Evolutionary conservation across 1,284 basidiomycete genomes (phyloP).

Genomic region (Sanghuangporus baumii): DNA sequence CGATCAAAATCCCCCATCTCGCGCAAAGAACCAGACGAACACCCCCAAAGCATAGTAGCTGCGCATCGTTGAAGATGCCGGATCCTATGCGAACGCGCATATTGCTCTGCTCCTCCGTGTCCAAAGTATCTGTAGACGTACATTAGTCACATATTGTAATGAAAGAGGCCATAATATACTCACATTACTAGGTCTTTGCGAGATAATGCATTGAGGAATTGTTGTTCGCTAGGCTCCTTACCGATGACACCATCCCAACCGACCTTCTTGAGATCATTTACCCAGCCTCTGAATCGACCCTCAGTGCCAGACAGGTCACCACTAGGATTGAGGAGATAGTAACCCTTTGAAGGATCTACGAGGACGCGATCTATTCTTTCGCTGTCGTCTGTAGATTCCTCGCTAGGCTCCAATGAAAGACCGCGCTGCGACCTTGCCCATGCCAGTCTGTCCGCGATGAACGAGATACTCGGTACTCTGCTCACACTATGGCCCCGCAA

Average conservation of each 20-base stretch:
- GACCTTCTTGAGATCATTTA: slow-evolving; percentile 56
- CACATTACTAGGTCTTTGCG: slow-evolving; percentile 81
- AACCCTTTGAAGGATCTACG: slow-evolving; percentile 66
- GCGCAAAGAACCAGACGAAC: slow-evolving; percentile 84
- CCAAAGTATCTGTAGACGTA: slow-evolving; percentile 78
- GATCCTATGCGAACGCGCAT: slow-evolving; percentile 82
- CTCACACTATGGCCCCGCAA: slow-evolving; percentile 83
- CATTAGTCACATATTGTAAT: not conserved
- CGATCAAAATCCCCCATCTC: slow-evolving; percentile 94
- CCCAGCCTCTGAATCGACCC: slow-evolving; percentile 74
- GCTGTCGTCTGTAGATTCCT: slow-evolving; percentile 12
- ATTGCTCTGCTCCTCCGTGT: slow-evolving; percentile 95
- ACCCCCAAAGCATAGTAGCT: slow-evolving; percentile 97
- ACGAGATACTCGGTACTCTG: slow-evolving; percentile 85
- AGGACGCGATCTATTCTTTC: slow-evolving; percentile 39
- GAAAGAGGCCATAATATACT: slow-evolving; percentile 30
- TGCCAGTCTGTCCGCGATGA: slow-evolving; percentile 78
- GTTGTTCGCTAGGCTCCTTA: slow-evolving; percentile 72
- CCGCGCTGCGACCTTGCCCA: slow-evolving; percentile 43
- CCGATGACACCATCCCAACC: slow-evolving; percentile 87
- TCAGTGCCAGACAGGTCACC: slow-evolving; percentile 87
- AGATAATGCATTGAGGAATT: slow-evolving; percentile 67
- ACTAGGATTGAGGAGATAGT: slow-evolving; percentile 89
- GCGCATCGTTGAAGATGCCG: slow-evolving; percentile 80
- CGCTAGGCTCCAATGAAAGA: slow-evolving; percentile 20